These are phyloP conservation scores for Calonectria hawksworthii DNA, from an alignment of 2,329 filamentous ascomycete genomes.

Conservation along the genomic window DNA sequence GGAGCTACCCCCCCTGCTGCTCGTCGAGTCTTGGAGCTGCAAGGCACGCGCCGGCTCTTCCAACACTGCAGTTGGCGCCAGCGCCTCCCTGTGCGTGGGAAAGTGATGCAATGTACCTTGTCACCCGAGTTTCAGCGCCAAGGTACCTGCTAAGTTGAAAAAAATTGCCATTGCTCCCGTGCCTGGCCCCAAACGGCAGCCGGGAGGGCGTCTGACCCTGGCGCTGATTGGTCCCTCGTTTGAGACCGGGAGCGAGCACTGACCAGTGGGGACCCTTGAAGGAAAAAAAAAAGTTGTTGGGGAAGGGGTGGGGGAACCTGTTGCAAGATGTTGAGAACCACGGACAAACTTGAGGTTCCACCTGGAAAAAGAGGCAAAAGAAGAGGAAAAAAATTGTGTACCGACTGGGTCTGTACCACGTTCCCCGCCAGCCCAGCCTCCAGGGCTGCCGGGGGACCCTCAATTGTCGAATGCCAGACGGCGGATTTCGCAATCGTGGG, in stretches of 20 bases:
- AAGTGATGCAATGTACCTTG: background rate
- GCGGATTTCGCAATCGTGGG: constrained; percentile 43
- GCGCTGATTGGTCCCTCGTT: constrained; percentile 35
- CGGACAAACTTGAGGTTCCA: constrained; percentile 31
- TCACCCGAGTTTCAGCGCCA: background rate
- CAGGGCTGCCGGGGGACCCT: background rate
- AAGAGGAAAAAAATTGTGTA: constrained; percentile 16
- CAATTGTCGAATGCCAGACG: constrained; percentile 38
- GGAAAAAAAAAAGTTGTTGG: constrained; percentile 49
- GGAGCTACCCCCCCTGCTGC: background rate
- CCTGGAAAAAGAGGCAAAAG: constrained; percentile 12
- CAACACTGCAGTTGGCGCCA: constrained; percentile 1
- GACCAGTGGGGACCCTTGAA: constrained; percentile 13
- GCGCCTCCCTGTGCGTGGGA: background rate
- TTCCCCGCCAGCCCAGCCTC: constrained; percentile 28
- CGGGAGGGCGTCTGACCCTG: constrained; percentile 21
- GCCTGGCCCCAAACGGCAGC: constrained; percentile 28
- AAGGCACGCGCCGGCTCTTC: constrained; percentile 23
- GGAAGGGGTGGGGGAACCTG: constrained; percentile 42
- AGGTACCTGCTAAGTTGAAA: constrained; percentile 26
- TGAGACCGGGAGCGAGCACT: constrained; percentile 15
- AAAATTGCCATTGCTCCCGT: constrained; percentile 7
- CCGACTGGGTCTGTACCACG: constrained; percentile 22
- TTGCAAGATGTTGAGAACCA: constrained; percentile 41
- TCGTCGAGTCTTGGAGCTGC: constrained; percentile 8